phyloP scores from a whole-genome alignment of 345 rosid genomes.

The Salix koriyanagi region DNA sequence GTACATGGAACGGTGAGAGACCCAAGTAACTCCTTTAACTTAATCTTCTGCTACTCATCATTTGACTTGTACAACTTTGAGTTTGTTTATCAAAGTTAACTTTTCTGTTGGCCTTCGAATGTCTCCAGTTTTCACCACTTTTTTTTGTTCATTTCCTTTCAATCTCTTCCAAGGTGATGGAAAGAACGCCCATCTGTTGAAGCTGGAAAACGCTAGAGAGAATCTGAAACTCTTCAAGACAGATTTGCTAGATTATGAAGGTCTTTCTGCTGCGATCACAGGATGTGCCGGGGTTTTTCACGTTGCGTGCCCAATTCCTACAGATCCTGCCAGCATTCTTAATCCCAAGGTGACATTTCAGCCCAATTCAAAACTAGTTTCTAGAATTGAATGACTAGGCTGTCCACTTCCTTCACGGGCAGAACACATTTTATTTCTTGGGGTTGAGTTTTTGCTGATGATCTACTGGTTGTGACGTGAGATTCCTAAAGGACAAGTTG shows the following conservation, averaged over 20 bases:
- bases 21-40: slow-evolving; percentile 4
- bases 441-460: background rate
- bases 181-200: slow-evolving; percentile 27
- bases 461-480: background rate
- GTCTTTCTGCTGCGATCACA: slow-evolving; percentile 23
- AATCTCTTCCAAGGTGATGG: slow-evolving; percentile 11
- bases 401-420: too few species aligned
- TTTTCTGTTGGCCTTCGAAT: too few species aligned
- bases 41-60: too few species aligned
- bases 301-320: slow-evolving; percentile 29
- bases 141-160: too few species aligned
- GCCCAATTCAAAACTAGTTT: background rate
- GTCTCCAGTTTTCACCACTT: too few species aligned
- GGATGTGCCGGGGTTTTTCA: slow-evolving; percentile 37
- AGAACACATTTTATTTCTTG: background rate
- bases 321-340: background rate
- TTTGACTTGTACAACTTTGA: too few species aligned
- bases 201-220: slow-evolving; percentile 25
- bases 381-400: background rate
- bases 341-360: slow-evolving; percentile 20
- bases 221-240: slow-evolving; percentile 37
- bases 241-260: slow-evolving; percentile 27
- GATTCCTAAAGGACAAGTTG: slow-evolving; percentile 14
- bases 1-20: slow-evolving; percentile 32
- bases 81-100: too few species aligned